Percentiles rank a stretch among this genome's conserved stretches.
Evolutionary conservation across 495 filamentous ascomycete genomes (phyloP).

Genomic region (Xylaria intraflava): DNA sequence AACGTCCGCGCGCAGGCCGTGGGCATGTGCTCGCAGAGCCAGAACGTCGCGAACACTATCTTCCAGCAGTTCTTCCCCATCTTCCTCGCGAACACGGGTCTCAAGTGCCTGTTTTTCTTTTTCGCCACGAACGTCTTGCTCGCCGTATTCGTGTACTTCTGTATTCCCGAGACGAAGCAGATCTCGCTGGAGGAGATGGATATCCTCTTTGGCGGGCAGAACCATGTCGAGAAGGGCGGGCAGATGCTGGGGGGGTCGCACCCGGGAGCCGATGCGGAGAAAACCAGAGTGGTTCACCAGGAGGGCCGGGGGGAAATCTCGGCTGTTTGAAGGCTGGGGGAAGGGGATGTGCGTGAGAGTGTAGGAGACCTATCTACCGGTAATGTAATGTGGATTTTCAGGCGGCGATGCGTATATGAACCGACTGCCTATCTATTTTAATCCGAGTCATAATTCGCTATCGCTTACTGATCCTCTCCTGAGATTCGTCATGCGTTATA

Average conservation of each 20-base stretch:
- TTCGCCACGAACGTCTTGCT: slow-evolving; percentile 47
- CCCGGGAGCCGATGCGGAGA: neutral
- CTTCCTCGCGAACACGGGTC: slow-evolving; percentile 52
- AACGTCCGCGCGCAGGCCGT: slow-evolving; percentile 61
- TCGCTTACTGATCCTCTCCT: neutral
- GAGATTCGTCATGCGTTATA: no score
- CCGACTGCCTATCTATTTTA: no score
- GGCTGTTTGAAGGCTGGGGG: neutral
- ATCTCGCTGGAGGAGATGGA: slow-evolving; percentile 61
- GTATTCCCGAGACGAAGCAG: slow-evolving; percentile 60
- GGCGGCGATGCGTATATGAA: no score
- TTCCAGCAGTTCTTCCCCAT: slow-evolving; percentile 63
- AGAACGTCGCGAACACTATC: slow-evolving; percentile 59
- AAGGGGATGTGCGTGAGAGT: neutral
- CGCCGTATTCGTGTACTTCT: slow-evolving; percentile 56
- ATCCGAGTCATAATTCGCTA: neutral
- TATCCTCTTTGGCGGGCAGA: slow-evolving; percentile 51
- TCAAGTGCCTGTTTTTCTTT: slow-evolving; percentile 42
- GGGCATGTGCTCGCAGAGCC: slow-evolving; percentile 61
- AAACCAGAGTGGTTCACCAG: slow-evolving; percentile 5
- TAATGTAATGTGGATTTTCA: neutral
- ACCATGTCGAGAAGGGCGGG: slow-evolving; percentile 50
- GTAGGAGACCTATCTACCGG: neutral
- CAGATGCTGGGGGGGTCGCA: slow-evolving; percentile 20
- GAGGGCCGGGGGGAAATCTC: slow-evolving; percentile 7